Conservation (phyloP, 2,329 filamentous ascomycete species). For the Orbilia ellipsospora region DNA sequence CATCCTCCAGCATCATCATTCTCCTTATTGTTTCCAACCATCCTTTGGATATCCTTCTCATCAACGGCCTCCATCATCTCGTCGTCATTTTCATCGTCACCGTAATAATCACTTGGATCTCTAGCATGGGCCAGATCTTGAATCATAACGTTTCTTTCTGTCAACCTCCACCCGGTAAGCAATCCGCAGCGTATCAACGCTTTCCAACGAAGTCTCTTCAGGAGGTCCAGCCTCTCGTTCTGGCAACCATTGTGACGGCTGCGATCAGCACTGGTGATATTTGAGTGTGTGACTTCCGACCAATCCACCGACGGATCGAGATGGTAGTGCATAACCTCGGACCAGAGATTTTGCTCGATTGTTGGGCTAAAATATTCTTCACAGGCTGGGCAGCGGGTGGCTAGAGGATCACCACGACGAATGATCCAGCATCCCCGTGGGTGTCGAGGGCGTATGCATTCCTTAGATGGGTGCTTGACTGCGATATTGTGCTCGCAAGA, state of each 20-base stretch:
- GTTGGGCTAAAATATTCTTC: slow-evolving; percentile 30
- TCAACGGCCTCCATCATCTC: slow-evolving; percentile 26
- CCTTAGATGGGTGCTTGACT: slow-evolving; percentile 14
- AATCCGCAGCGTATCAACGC: slow-evolving; percentile 18
- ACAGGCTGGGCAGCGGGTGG: slow-evolving; percentile 25
- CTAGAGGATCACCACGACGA: slow-evolving; percentile 32
- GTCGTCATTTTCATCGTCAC: slow-evolving; percentile 4
- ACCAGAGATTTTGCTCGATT: slow-evolving; percentile 35
- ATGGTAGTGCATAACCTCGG: slow-evolving; percentile 33
- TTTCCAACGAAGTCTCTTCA: slow-evolving; percentile 21
- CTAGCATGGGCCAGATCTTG: neutral
- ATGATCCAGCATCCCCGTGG: slow-evolving; percentile 52
- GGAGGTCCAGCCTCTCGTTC: slow-evolving; percentile 30
- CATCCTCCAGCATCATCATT: too few species aligned
- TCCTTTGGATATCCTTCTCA: neutral
- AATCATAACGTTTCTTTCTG: slow-evolving; percentile 14
- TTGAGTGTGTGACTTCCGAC: slow-evolving; percentile 27
- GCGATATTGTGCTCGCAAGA: slow-evolving; percentile 47
- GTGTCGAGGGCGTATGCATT: slow-evolving; percentile 41
- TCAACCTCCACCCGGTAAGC: slow-evolving; percentile 34
- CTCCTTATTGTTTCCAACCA: slow-evolving; percentile 1
- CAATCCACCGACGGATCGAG: slow-evolving; percentile 17
- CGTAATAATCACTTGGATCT: neutral
- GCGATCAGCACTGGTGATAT: slow-evolving; percentile 30
- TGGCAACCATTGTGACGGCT: slow-evolving; percentile 33